Evolutionary conservation across 176 grass and related monocot species (phyloP), one percentile per base, ranked within the genome.

Genomic region (Oryza rufipogon): DNA sequence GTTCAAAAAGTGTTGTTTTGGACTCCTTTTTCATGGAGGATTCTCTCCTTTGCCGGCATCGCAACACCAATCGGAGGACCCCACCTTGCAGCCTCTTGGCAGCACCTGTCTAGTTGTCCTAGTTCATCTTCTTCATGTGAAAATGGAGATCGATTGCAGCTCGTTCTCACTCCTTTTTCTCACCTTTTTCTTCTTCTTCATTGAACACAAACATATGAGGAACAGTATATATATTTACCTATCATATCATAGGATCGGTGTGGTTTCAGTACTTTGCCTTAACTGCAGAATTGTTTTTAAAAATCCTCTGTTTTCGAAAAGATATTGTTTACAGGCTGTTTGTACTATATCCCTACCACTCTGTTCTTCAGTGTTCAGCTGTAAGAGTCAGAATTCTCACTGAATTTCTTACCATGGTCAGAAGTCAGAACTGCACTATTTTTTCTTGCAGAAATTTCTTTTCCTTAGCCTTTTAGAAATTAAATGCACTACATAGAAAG

Each of bases 111-210:
- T 8, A n/a, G 68, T 56, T 2, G 54, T n/a, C 54, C 54, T 6
- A 10, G 65, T 72, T 80, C 84, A 81, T 80, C 84, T 54, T 78
- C 65, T 66, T 12, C 77, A 80, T 58, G 84, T 68, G 84, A 80
- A 80, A 68, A 28, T 3, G 10, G 30, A 19, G 14, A 51, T 10
- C 28, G 22, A 51, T 10, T 49, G 22, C 71, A 32, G 19, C 71
- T 56, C 46, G 46, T 3, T 48, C 52, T 32, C 46, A 5, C 46
- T 32, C 13, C 39, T 52, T 32, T 51, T 51, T 73, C 47, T 34
- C 69, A 16, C 23, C 4, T 14, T 14, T 15, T 17, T 32, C 2
- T 49, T 81, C 9, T 58, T 30, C 4, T 4, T 42, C 26, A 0
- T 4, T 46, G 28, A 5, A 42, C 11, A 20, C 56, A 1, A 48